Conservation (phyloP, 805 yeast genomes). For the Yueomyces sp. region DNA sequence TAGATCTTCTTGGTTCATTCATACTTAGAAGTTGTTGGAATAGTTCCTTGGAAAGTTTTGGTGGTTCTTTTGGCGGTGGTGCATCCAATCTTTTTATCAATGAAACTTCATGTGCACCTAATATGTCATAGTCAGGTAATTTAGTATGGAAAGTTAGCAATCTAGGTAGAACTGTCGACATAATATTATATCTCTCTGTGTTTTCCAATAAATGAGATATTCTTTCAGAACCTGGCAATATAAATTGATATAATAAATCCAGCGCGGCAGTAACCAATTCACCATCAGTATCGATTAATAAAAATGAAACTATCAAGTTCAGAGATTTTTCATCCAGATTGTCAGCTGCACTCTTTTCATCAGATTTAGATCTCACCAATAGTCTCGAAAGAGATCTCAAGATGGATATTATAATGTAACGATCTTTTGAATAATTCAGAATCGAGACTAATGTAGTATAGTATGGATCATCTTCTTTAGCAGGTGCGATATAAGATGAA, state of each 20-base stretch:
- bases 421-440: slow-evolving; percentile 44
- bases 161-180: slow-evolving; percentile 49
- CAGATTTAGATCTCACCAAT: slow-evolving; percentile 42
- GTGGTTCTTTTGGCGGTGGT: slow-evolving; percentile 51
- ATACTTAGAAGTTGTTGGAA: slow-evolving; percentile 47
- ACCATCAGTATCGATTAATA: slow-evolving; percentile 43
- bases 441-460: slow-evolving; percentile 39
- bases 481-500: slow-evolving; percentile 70
- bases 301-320: slow-evolving; percentile 40
- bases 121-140: slow-evolving; percentile 22
- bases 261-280: slow-evolving; percentile 63
- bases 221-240: slow-evolving; percentile 49
- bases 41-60: slow-evolving; percentile 41
- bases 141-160: slow-evolving; percentile 38
- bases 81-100: slow-evolving; percentile 48
- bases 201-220: slow-evolving; percentile 37
- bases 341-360: slow-evolving; percentile 37
- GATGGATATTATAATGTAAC: slow-evolving; percentile 53
- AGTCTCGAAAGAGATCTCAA: slow-evolving; percentile 71
- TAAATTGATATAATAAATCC: slow-evolving; percentile 72
- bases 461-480: slow-evolving; percentile 51
- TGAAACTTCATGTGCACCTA: slow-evolving; percentile 17
- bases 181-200: slow-evolving; percentile 35
- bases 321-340: slow-evolving; percentile 35
- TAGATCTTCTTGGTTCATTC: slow-evolving; percentile 82